Evolutionary conservation across 805 yeast species (phyloP), one percentile per base, ranked within the genome.

Genomic region (Starmerella gropengiesseri): DNA sequence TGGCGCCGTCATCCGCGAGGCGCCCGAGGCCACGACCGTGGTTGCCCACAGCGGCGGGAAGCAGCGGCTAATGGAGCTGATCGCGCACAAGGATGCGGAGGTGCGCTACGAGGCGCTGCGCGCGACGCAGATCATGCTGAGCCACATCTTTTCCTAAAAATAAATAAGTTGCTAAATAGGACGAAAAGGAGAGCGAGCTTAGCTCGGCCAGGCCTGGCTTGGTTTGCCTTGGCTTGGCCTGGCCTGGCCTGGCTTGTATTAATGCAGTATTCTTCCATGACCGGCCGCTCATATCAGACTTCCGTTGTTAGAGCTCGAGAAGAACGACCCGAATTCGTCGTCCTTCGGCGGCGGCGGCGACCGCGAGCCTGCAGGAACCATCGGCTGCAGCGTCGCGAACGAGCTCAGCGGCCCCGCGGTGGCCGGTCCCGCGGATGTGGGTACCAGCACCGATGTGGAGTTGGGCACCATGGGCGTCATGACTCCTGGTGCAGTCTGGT

Each of bases 41-140:
- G 60, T 82, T 38, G 69, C 66, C 55, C 64, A 73, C 54, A 59
- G 64, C 49, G 74, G 84, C 55, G 69, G 80, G 51, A 91, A 91
- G 68, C 66, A 81, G 18, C 74, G 76, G 60, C 75, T 91, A 44
- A 89, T 91, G 97, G 73, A 74, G 48, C 69, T 86, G 50, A 77
- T 91, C 76, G 77, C 74, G 56, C 75, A 78, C 45, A 74, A 78
- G 31, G 87, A 86, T 60, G 73, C 87, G 18, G 91, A 84, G 58
- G 87, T 91, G 52, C 83, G 89, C 60, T 91, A 81, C 60, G 95
- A 89, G 67, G 97, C 97, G 2, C 73, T 91, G 58, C 84, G 83
- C 61, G 86, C 96, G 4, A 84, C 95, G n/a, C 98, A 91, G 67
- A 74, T 79, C 44, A 75, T 91, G 55, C 93, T 91, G 41, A 85